These are phyloP conservation scores for Digitaria exilis DNA, from an alignment of 202 grass and related monocot species.

Conservation along the genomic window DNA sequence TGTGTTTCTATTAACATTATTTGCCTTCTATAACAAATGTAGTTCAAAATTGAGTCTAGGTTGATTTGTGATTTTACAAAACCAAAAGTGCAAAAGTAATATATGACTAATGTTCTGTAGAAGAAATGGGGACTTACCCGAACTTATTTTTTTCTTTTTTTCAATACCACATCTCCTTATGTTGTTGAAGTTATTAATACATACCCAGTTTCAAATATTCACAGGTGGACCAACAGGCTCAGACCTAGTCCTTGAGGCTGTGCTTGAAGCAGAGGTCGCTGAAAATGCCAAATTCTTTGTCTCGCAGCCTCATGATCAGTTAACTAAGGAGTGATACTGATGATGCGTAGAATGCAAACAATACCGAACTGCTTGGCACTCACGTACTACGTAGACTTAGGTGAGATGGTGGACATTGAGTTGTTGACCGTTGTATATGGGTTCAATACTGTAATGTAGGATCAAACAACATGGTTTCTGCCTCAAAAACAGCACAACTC, in stretches of 20 bases:
- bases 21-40: neutral
- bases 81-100: neutral
- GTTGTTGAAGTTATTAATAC: neutral
- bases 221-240: slow-evolving; percentile 72
- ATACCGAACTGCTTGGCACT: neutral
- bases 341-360: neutral
- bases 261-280: slow-evolving; percentile 83
- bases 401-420: neutral
- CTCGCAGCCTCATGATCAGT: slow-evolving; percentile 54
- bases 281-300: slow-evolving; percentile 67
- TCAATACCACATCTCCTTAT: neutral
- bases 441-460: neutral
- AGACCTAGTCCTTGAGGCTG: slow-evolving; percentile 74
- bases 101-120: neutral
- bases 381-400: neutral
- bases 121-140: neutral
- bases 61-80: neutral
- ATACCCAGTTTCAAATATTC: neutral
- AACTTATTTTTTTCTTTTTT: neutral
- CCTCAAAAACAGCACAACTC: neutral
- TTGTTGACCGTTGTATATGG: slow-evolving; percentile 4
- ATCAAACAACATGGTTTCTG: neutral
- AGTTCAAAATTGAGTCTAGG: neutral
- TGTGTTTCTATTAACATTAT: neutral
- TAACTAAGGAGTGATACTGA: slow-evolving; percentile 37